These are phyloP conservation scores for Leccinum truebloodii DNA, from an alignment of 768 basidiomycete species.

Conservation along the genomic window DNA sequence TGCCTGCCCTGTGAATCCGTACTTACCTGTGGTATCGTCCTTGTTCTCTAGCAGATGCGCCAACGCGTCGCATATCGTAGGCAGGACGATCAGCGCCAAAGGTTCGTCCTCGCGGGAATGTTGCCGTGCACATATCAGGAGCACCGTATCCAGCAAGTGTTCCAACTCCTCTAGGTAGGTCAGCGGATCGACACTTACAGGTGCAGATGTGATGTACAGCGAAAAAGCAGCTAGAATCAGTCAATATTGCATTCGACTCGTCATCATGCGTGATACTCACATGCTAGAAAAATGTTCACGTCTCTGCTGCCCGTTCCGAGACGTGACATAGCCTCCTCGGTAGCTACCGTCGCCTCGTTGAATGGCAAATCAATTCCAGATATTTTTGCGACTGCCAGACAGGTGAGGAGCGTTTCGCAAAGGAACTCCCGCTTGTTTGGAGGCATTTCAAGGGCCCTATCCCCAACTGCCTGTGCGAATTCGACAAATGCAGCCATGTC, in stretches of 20 bases:
- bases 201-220: constrained; percentile 38
- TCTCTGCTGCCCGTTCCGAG: constrained; percentile 30
- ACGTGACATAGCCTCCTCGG: constrained; percentile 40
- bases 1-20: background rate
- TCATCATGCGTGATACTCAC: constrained; percentile 34
- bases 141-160: constrained; percentile 48
- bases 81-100: constrained; percentile 49
- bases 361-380: constrained; percentile 13
- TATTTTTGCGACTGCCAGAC: constrained; percentile 31
- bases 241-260: constrained; percentile 16
- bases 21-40: constrained; percentile 31
- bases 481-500: constrained; percentile 5
- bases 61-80: constrained; percentile 53
- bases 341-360: constrained; percentile 4
- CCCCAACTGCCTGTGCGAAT: constrained; percentile 18
- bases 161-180: constrained; percentile 44
- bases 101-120: constrained; percentile 49
- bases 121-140: constrained; percentile 48
- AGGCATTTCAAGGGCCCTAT: constrained; percentile 16
- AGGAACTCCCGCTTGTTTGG: constrained; percentile 21
- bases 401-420: constrained; percentile 38
- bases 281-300: constrained; percentile 39
- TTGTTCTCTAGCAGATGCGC: constrained; percentile 35
- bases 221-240: constrained; percentile 43
- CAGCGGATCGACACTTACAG: constrained; percentile 35